Percentiles rank a stretch among this genome's conserved stretches.
Conservation (phyloP, 805 yeast genomes). For the Candida namnaoensis region DNA sequence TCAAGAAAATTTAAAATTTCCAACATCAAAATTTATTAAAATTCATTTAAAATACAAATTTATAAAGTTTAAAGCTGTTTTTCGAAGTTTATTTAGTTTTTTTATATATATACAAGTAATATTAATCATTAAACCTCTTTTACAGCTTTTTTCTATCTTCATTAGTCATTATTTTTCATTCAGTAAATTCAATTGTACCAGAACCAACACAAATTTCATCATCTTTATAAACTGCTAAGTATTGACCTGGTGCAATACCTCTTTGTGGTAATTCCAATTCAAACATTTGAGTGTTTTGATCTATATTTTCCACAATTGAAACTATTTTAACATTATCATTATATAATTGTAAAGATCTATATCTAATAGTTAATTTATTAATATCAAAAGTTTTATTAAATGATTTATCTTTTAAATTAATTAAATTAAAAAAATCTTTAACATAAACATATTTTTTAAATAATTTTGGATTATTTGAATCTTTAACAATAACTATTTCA, state of each 20-base stretch:
- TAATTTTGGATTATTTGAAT: slow-evolving; percentile 50
- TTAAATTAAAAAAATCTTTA: slow-evolving; percentile 22
- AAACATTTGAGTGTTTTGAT: slow-evolving; percentile 20
- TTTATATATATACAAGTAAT: too few relatives aligned
- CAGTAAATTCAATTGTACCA: slow-evolving; percentile 28
- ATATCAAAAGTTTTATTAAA: slow-evolving; percentile 5
- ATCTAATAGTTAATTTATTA: slow-evolving; percentile 42
- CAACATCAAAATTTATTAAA: too few relatives aligned
- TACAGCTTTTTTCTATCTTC: too few relatives aligned
- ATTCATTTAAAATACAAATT: too few relatives aligned
- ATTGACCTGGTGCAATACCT: slow-evolving; percentile 90
- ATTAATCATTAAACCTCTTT: too few relatives aligned
- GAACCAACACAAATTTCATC: slow-evolving; percentile 63
- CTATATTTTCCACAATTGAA: background rate
- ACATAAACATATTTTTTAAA: slow-evolving; percentile 35
- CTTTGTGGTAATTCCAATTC: slow-evolving; percentile 37
- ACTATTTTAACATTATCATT: too few relatives aligned
- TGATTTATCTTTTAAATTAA: background rate
- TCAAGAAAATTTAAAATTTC: too few relatives aligned
- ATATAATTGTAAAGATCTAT: slow-evolving; percentile 66
- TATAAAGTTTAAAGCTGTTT: too few relatives aligned
- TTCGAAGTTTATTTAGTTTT: too few relatives aligned
- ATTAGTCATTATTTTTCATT: background rate
- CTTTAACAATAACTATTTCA: slow-evolving; percentile 73
- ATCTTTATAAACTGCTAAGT: slow-evolving; percentile 63